Evolutionary conservation across 2,329 filamentous ascomycete species (phyloP), one percentile per base, ranked within the genome.

Genomic region (Penicillium concentricum): DNA sequence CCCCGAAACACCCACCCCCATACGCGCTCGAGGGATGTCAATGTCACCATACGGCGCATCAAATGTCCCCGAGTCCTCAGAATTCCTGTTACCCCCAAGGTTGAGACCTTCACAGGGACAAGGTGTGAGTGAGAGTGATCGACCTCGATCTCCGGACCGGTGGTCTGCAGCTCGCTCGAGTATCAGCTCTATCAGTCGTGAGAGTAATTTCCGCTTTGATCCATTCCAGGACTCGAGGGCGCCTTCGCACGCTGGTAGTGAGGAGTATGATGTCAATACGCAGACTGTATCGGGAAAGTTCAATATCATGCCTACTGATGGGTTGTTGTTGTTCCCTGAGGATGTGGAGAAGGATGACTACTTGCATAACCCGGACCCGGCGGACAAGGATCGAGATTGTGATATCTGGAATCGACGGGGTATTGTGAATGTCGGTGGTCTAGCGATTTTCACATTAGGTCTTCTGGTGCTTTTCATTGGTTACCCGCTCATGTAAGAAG

Each of bases 261-360:
- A 88, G 44, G 85, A 88, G 26, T 82, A 87, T 20, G 79, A 81
- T 65, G 74, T 89, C 51, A 90, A 88, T 66, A 90, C 87, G 0
- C 87, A 90, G 74, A 89, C 87, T 1, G 87, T 90, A 3, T 85
- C 85, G 16, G 85, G 89, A 67, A 90, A 90, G 72, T 90, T 87
- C 72, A 89, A 88, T 67, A 89, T 90, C 51, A 78, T 84, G 69
- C 87, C 87, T 0, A 87, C 85, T 3, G 83, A 86, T 15, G 86
- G 86, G 6, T 73, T 90, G 51, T 70, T 90, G 39, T 74, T 90
- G 20, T 90, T 87, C 64, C 87, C 87, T 0, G 86, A 89, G 69
- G 87, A 90, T 67, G 84, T 89, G 22, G 87, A 90, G 70, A 88
- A 88, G 66, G 87, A 90, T 68, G 87, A 90, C 67, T 87, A 84